Conservation (phyloP, 129 eudicot species). For the Apium graveolens region DNA sequence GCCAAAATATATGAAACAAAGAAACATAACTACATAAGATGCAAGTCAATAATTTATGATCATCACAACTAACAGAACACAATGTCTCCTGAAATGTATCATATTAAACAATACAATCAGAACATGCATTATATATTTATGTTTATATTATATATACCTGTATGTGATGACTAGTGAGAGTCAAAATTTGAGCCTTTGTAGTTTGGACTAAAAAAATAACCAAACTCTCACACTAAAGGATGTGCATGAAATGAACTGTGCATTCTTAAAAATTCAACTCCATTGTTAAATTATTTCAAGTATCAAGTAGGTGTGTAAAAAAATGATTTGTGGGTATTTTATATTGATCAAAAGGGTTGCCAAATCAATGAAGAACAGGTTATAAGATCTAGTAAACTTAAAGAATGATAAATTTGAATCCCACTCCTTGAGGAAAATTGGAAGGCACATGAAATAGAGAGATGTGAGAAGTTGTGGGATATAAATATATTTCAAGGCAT, state of each 20-base stretch:
- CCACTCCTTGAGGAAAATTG: slow-evolving; percentile 26
- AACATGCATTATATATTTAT: background rate
- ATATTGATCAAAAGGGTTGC: slow-evolving; percentile 22
- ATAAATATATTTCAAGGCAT: slow-evolving; percentile 14
- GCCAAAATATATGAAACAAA: background rate
- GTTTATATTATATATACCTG: slow-evolving; percentile 30
- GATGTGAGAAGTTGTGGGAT: slow-evolving; percentile 12
- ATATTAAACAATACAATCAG: background rate
- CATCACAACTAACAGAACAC: background rate
- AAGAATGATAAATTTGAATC: slow-evolving; percentile 21
- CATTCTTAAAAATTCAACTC: slow-evolving; percentile 20
- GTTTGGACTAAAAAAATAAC: background rate
- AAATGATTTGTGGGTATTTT: slow-evolving; percentile 12
- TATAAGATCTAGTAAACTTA: background rate
- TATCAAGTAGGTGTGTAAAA: background rate
- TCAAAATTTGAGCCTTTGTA: background rate
- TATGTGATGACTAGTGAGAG: slow-evolving; percentile 8
- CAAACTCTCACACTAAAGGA: slow-evolving; percentile 28
- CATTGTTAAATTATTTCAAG: background rate
- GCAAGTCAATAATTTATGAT: background rate
- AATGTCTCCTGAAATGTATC: slow-evolving; percentile 6
- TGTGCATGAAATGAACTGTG: no score
- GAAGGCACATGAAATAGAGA: slow-evolving; percentile 33
- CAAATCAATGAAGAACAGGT: slow-evolving; percentile 11
- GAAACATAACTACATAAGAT: background rate